A percentile compares a stretch with the other conserved stretches of the same genome.
Conservation (phyloP, 2,329 filamentous ascomycete species). For the Cladosporium velox region DNA sequence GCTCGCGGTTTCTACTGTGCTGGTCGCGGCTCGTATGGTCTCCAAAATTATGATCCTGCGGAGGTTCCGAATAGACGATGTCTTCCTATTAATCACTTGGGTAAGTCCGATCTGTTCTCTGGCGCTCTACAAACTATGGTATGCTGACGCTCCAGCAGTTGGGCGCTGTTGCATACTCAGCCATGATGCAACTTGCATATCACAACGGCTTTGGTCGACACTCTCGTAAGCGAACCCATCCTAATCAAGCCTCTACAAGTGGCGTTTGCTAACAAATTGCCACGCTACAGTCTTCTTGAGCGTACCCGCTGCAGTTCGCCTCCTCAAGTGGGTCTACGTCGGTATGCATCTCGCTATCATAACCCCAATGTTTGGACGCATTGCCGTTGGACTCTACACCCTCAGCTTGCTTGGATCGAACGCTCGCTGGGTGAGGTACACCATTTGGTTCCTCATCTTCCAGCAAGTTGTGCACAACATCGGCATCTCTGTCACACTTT, state of each 20-base stretch:
- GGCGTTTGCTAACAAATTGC: background rate
- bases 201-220: conserved; percentile 18
- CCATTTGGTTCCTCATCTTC: conserved; percentile 7
- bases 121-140: background rate
- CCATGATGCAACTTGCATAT: conserved; percentile 10
- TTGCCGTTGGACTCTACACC: conserved; percentile 12
- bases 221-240: background rate
- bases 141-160: background rate
- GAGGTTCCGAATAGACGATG: conserved; percentile 12
- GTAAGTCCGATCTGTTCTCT: background rate
- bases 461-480: conserved; percentile 8
- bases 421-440: background rate
- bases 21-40: conserved; percentile 5
- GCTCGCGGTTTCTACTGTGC: conserved; percentile 11
- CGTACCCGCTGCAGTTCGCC: background rate
- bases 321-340: conserved; percentile 13
- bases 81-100: conserved; percentile 11
- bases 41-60: conserved; percentile 4
- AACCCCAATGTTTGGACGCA: conserved; percentile 6
- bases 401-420: conserved; percentile 5
- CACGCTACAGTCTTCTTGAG: conserved; percentile 4
- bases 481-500: background rate
- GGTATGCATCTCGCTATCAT: conserved; percentile 7
- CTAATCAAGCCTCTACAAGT: background rate
- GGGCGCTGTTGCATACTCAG: background rate